A percentile compares a stretch with the other conserved stretches of the same genome.
phyloP scores from a whole-genome alignment of 306 rosid species.

The Betula pendula region DNA sequence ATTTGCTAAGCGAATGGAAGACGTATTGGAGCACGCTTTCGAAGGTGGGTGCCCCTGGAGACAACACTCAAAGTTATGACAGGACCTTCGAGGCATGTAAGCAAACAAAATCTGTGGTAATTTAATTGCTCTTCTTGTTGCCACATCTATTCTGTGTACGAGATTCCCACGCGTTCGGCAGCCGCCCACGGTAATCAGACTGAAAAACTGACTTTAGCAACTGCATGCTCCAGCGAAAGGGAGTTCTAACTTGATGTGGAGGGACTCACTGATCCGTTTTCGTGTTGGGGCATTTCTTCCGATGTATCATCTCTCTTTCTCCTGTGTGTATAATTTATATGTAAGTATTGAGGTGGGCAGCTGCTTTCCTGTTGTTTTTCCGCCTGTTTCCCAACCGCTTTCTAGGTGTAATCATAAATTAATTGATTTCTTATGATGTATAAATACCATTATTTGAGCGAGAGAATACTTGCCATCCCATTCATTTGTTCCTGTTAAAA shows the following conservation, averaged over 20 bases:
- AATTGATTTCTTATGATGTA: constrained; percentile 23
- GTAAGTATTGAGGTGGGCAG: constrained; percentile 22
- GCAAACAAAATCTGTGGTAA: neutral
- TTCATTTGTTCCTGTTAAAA: neutral
- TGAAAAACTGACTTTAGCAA: neutral
- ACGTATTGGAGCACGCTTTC: constrained; percentile 75
- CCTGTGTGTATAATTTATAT: constrained; percentile 22
- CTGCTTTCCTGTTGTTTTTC: constrained; percentile 16
- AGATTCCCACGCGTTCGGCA: neutral
- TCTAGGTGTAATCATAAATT: constrained; percentile 13
- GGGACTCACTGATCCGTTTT: neutral
- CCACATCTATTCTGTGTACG: neutral
- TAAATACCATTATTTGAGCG: constrained; percentile 32
- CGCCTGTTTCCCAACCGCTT: neutral
- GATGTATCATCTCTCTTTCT: neutral
- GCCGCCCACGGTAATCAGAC: neutral
- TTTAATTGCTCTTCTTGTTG: constrained; percentile 9
- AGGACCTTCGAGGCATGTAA: constrained; percentile 18
- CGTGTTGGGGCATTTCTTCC: neutral
- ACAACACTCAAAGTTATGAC: constrained; percentile 64
- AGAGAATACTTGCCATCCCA: neutral
- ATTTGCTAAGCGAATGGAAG: constrained; percentile 78
- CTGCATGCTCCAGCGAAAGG: neutral
- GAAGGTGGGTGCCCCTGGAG: constrained; percentile 89
- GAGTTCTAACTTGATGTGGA: neutral